phyloP scores from a whole-genome alignment of 176 grass and related monocot species.

The Pontederia crassipes region DNA sequence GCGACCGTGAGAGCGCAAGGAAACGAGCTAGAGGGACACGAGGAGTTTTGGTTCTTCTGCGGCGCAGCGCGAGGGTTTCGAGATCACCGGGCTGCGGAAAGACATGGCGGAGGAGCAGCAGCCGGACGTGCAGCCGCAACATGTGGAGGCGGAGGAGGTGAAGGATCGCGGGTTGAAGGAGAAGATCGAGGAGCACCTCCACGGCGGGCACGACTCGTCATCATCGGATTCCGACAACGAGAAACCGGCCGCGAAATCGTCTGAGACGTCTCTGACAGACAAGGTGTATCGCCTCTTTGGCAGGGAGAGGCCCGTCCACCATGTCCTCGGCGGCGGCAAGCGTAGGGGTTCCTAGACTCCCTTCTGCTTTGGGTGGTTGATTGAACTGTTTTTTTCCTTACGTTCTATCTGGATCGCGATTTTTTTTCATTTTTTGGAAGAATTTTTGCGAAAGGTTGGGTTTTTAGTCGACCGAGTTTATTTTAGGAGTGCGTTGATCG shows the following conservation, averaged over 20 bases:
- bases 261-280: constrained; percentile 17
- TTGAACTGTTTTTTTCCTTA: background rate
- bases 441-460: background rate
- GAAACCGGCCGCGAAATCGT: constrained; percentile 22
- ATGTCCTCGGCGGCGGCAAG: constrained; percentile 77
- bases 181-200: constrained; percentile 71
- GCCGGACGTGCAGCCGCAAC: no score
- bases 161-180: constrained; percentile 24
- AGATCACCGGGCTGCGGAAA: no score
- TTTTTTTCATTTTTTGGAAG: no score
- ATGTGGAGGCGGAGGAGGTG: no score
- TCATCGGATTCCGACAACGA: constrained; percentile 45
- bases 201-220: constrained; percentile 24
- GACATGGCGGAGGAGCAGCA: no score
- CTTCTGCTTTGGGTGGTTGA: background rate
- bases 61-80: no score
- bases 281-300: constrained; percentile 86
- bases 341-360: constrained; percentile 29
- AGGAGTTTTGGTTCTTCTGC: no score
- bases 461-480: background rate
- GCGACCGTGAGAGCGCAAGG: no score
- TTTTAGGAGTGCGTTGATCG: constrained; percentile 21
- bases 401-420: background rate
- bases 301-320: constrained; percentile 68
- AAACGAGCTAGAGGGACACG: no score